Percentiles rank a stretch among this genome's conserved stretches.
Evolutionary conservation across 2,329 filamentous ascomycete genomes (phyloP).

Genomic region (Phoma sp.): DNA sequence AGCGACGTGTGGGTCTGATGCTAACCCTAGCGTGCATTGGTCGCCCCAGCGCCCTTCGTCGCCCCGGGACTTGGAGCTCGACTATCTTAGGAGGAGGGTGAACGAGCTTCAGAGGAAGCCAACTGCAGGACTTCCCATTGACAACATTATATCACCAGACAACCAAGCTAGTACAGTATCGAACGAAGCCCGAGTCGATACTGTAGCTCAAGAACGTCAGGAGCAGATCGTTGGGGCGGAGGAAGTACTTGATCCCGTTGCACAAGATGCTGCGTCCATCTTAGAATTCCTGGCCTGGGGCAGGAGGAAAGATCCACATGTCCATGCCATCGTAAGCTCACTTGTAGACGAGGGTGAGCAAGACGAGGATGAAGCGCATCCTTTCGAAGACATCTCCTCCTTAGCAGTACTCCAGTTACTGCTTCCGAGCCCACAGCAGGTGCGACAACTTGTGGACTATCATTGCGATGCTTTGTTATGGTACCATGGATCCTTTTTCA

Average conservation of each 20-base stretch:
- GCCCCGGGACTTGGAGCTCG: no score
- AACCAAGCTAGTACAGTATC: no score
- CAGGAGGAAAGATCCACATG: conserved; percentile 49
- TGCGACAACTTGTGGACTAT: background rate
- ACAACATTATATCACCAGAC: no score
- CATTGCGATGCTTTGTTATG: background rate
- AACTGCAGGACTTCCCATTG: no score
- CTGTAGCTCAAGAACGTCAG: background rate
- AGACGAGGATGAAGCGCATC: background rate
- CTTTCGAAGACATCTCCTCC: background rate
- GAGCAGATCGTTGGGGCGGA: background rate
- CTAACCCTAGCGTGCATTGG: no score
- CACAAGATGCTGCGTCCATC: conserved; percentile 53
- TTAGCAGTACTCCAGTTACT: conserved; percentile 1
- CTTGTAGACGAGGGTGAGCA: conserved; percentile 15
- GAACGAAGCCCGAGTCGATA: no score
- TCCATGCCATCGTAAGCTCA: no score
- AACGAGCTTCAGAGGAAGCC: no score
- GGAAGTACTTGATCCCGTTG: background rate
- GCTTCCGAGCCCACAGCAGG: background rate
- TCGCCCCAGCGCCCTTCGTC: no score
- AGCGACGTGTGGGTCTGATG: no score
- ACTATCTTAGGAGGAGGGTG: no score
- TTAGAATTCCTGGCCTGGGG: conserved; percentile 59
- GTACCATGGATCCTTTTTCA: background rate